Conservation (phyloP, 768 basidiomycete species). For the Leccinum imitatum region DNA sequence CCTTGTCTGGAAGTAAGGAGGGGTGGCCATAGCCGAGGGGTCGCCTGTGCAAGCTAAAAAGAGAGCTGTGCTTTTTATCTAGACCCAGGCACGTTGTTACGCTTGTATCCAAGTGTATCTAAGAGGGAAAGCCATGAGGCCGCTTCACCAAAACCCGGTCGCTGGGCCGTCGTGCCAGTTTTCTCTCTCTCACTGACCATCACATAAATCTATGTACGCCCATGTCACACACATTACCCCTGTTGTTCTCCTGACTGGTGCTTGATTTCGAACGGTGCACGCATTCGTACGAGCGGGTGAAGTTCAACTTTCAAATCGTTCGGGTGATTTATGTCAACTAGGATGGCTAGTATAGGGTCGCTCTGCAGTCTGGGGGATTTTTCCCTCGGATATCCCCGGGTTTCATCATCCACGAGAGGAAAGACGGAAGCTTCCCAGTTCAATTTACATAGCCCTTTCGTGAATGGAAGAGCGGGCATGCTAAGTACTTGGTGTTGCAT, state of each 20-base stretch:
- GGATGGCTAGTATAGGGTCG: background rate
- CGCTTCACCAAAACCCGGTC: conserved; percentile 14
- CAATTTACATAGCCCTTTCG: background rate
- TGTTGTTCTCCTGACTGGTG: background rate
- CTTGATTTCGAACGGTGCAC: conserved; percentile 4
- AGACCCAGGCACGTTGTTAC: conserved; percentile 17
- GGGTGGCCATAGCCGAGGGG: conserved; percentile 2
- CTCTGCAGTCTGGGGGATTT: background rate
- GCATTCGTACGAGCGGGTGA: conserved; percentile 1
- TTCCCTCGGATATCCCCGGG: conserved; percentile 17
- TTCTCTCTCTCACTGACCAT: background rate
- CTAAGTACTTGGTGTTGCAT: background rate
- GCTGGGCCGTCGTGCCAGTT: conserved; percentile 18
- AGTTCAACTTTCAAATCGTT: background rate
- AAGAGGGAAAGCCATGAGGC: conserved; percentile 8
- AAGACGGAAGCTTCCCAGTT: background rate
- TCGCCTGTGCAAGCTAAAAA: background rate
- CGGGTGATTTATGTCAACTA: background rate
- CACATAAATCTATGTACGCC: conserved; percentile 1
- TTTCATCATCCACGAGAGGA: conserved; percentile 7
- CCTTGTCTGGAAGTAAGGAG: conserved; percentile 3
- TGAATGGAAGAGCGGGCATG: background rate
- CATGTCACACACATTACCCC: background rate
- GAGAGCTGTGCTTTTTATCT: conserved; percentile 15
- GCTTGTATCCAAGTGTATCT: conserved; percentile 16